Evolutionary conservation across 2,329 filamentous ascomycete genomes (phyloP), one percentile per base, ranked within the genome.

Genomic region (Polychaeton citri): DNA sequence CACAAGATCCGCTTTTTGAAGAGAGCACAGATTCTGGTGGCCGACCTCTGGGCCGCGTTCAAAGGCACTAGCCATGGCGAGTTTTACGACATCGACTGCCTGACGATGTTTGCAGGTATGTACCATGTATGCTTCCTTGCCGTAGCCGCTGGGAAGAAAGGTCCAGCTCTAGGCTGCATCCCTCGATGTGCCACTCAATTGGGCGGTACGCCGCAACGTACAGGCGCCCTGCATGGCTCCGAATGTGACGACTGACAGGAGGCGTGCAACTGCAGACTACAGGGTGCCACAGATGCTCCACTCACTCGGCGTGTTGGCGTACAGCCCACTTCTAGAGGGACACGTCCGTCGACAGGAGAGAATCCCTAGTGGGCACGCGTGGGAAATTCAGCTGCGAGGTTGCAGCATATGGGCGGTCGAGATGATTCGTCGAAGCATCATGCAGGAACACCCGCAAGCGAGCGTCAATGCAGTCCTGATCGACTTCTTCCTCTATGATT

Each of bases 351-450:
- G 69, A 19, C 70, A 73, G 35, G 70, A 78, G 43, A 52, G 69
- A 2, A 71, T 98, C 16, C 69, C 79, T 38, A 75, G 75, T 34
- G 87, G 86, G 0, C 74, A 78, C 35, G 68, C 65, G 8, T 88
- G 82, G 74, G 90, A 98, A 54, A 62, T 94, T 42, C 87, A 98
- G 53, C 66, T 98, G 21, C 73, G 90, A 60, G 88, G 84, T 10
- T 90, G 86, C 55, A 94, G 83, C 51, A 94, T 98, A 46, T 96
- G 88, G 87, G 90, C 84, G 42, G 82, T 96, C 1, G 90, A 98
- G 58, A 64, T 95, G 43, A 80, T 98, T 44, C 70, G 77, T 36
- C 72, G 80, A 21, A 83, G 95, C 55, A 96, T 98, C 34, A 71
- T 68, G 32, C 60, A 74, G 10, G 24, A 28, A 28, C 24, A 28